Base-by-base conservation (phyloP, 2,329 filamentous ascomycete genomes). In the Chaetothyriales sp. region DNA sequence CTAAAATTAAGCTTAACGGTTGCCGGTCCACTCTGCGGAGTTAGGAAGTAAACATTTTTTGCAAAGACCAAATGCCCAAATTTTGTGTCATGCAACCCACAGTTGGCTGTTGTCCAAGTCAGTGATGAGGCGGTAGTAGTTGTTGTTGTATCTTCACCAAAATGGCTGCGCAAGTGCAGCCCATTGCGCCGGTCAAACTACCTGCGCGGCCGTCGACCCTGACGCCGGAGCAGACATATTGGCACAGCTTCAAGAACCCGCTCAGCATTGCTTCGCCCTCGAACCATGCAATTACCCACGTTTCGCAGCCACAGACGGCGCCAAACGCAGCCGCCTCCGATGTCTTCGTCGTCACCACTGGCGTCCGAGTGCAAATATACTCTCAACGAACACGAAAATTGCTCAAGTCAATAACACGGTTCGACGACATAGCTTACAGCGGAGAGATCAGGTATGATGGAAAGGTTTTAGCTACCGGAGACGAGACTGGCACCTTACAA, bases 211-310 rank as follows among this genome's bases (percentile, higher is more conserved):
- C 88, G 51, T 82, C 84, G 43, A 83, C 86, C 49, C 71, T 90
- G 46, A 95, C 90, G 5, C 83, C 89, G 28, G 92, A 98, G 72
- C 89, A 96, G 70, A 79, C 83, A 58, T 96, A 96, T 75, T 98
- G 93, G 93, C 84, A 84, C 64, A 83, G 84, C 10, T 98, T 98
- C 74, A 88, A 86, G 70, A 92, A 89, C 60, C 86, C 89, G 58
- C 80, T 94, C 66, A 81, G 90, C 55, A 81, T 96, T 55, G 86
- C 92, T 45, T 94, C 90, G 56, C 88, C 89, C 57, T 87, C 92
- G 57, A 86, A 86, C 64, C 88, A 85, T 65, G 84, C 87, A 45
- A 80, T 98, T 62, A 95, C 88, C 32, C 83, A 93, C 67, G 94
- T 98, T 66, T 89, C 86, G 47, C 83, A 82, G 65, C 84, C 76